phyloP scores from a whole-genome alignment of 2,329 filamentous ascomycete genomes.

The Colletotrichum eremochloae region DNA sequence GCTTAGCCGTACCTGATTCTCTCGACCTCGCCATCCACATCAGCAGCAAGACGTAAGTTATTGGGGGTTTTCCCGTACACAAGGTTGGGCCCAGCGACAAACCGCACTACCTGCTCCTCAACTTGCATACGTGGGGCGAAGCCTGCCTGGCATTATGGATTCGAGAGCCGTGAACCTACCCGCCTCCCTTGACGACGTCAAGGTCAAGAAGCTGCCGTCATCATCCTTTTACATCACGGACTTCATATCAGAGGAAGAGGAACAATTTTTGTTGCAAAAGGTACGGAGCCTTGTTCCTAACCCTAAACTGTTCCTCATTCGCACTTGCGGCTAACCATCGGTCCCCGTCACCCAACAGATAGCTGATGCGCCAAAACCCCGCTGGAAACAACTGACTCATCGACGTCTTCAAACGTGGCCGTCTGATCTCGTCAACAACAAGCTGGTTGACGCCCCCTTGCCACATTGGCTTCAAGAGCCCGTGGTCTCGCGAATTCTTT shows the following conservation, averaged over 20 bases:
- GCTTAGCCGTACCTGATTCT: conserved; percentile 18
- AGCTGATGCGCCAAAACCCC: conserved; percentile 75
- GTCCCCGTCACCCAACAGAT: conserved; percentile 61
- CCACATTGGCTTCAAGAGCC: conserved; percentile 82
- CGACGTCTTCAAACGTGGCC: conserved; percentile 93
- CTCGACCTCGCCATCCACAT: conserved; percentile 6
- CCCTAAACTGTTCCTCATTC: not conserved
- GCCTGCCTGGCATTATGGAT: conserved; percentile 14
- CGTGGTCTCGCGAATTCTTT: conserved; percentile 72
- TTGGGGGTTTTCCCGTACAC: conserved; percentile 14
- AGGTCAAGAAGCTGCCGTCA: conserved; percentile 69
- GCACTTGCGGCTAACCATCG: not conserved
- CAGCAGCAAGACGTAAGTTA: not conserved
- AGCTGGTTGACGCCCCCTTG: conserved; percentile 79
- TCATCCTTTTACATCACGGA: conserved; percentile 87
- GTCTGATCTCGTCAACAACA: conserved; percentile 83
- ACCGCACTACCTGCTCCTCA: conserved; percentile 9
- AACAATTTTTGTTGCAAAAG: conserved; percentile 78
- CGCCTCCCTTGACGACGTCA: conserved; percentile 62
- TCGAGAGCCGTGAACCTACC: conserved; percentile 52
- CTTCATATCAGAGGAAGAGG: conserved; percentile 85
- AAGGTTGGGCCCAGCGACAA: conserved; percentile 18
- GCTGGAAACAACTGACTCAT: conserved; percentile 90
- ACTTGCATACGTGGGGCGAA: conserved; percentile 1
- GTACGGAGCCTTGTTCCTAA: conserved; percentile 55